A percentile compares a stretch with the other conserved stretches of the same genome.
phyloP scores from a whole-genome alignment of 306 rosid species.

The Elaeagnus macrophylla region DNA sequence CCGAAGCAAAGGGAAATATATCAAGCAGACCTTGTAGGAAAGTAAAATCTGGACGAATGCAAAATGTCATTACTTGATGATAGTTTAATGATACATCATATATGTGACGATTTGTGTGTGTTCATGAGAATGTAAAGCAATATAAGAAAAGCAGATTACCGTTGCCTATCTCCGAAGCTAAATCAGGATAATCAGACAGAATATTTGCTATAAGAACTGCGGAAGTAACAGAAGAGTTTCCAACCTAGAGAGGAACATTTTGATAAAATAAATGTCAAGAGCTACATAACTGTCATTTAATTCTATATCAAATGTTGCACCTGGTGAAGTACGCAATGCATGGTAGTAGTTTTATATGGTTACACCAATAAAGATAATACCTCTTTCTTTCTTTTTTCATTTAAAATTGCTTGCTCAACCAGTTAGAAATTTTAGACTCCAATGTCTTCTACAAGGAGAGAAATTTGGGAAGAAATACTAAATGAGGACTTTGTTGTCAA shows the following conservation, averaged over 20 bases:
- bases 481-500: neutral
- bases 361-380: too few relatives aligned
- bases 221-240: slow-evolving; percentile 73
- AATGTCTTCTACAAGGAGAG: neutral
- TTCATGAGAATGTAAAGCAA: neutral
- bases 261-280: neutral
- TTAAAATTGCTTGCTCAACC: neutral
- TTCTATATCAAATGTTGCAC: neutral
- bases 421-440: neutral
- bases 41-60: slow-evolving; percentile 38
- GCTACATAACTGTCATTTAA: neutral
- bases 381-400: too few relatives aligned
- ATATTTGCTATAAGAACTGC: slow-evolving; percentile 79
- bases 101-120: neutral
- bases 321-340: too few relatives aligned
- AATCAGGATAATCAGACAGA: slow-evolving; percentile 54
- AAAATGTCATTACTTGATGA: slow-evolving; percentile 20
- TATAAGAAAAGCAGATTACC: slow-evolving; percentile 34
- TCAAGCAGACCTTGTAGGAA: slow-evolving; percentile 78
- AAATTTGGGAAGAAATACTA: neutral
- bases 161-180: slow-evolving; percentile 42
- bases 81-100: neutral
- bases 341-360: too few relatives aligned
- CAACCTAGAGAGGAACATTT: slow-evolving; percentile 39
- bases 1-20: slow-evolving; percentile 69